phyloP scores from a whole-genome alignment of 805 yeast genomes.

The Candida cerambycidarum region DNA sequence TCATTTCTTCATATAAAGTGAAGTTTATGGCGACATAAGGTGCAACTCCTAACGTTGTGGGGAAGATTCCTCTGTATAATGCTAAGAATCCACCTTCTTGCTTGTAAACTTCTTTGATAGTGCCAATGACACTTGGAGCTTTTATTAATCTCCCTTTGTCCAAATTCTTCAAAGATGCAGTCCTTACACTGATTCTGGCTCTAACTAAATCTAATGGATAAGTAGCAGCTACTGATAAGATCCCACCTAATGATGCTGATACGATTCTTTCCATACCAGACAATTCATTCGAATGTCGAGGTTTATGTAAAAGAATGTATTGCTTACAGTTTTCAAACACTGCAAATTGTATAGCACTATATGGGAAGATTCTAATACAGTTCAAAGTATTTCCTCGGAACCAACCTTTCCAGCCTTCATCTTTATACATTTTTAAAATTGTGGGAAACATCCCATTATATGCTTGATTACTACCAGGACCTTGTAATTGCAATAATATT shows the following conservation, averaged over 20 bases:
- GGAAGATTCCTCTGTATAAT: conserved; percentile 79
- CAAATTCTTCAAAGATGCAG: conserved; percentile 62
- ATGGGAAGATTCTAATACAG: conserved; percentile 88
- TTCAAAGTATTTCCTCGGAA: conserved; percentile 90
- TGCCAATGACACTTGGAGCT: conserved; percentile 71
- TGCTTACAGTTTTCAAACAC: conserved; percentile 68
- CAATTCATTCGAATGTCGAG: conserved; percentile 32
- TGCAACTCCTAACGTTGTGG: conserved; percentile 93
- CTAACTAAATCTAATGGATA: conserved; percentile 91
- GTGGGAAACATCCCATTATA: conserved; percentile 75
- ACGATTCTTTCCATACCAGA: conserved; percentile 59
- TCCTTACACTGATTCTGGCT: conserved; percentile 85
- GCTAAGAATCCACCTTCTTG: conserved; percentile 83
- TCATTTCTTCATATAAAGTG: conserved; percentile 79
- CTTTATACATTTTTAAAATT: conserved; percentile 73
- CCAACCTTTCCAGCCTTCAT: conserved; percentile 89
- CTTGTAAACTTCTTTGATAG: conserved; percentile 57
- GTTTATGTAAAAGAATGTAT: conserved; percentile 22
- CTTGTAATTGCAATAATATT: conserved; percentile 87
- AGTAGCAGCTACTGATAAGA: conserved; percentile 74
- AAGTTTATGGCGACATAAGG: conserved; percentile 95
- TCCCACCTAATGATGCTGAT: conserved; percentile 83
- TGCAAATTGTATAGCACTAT: conserved; percentile 90
- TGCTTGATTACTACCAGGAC: conserved; percentile 48
- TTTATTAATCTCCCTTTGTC: conserved; percentile 43